Conservation (phyloP, 164 flowering plant species). For the Magnolia sinica region DNA sequence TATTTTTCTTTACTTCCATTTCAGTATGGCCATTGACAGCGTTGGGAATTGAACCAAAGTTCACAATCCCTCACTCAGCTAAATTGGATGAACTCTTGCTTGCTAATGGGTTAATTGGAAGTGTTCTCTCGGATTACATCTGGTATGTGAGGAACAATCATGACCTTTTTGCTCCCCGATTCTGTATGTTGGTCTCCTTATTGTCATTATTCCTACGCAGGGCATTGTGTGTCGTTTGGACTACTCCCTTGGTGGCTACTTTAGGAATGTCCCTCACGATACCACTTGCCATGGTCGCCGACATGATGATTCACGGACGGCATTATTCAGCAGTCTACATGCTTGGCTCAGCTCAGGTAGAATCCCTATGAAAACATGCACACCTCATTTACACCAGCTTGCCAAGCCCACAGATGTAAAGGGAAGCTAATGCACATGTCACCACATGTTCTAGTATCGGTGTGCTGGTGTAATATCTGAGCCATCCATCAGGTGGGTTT, state of each 20-base stretch:
- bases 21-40: slow-evolving; percentile 96
- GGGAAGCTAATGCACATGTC: not conserved
- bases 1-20: slow-evolving; percentile 9
- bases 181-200: slow-evolving; percentile 4
- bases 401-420: not conserved
- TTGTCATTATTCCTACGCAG: slow-evolving; percentile 24
- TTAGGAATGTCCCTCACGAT: slow-evolving; percentile 93
- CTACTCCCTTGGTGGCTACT: slow-evolving; percentile 86
- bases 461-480: not conserved
- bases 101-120: slow-evolving; percentile 92
- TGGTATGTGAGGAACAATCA: slow-evolving; percentile 47
- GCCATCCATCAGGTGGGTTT: not conserved
- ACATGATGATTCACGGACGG: slow-evolving; percentile 86
- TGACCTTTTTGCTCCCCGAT: not conserved
- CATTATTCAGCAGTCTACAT: slow-evolving; percentile 85
- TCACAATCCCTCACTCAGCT: slow-evolving; percentile 76
- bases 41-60: slow-evolving; percentile 94
- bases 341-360: slow-evolving; percentile 82
- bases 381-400: not conserved
- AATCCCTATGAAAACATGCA: not conserved
- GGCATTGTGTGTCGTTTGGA: slow-evolving; percentile 95
- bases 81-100: slow-evolving; percentile 85
- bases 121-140: slow-evolving; percentile 95
- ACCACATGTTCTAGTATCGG: not conserved
- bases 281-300: slow-evolving; percentile 91